Percentiles rank a stretch among this genome's conserved stretches.
Evolutionary conservation across 352 stramenopile genomes (phyloP).

Genomic region (Elongisporangium undulatum): DNA sequence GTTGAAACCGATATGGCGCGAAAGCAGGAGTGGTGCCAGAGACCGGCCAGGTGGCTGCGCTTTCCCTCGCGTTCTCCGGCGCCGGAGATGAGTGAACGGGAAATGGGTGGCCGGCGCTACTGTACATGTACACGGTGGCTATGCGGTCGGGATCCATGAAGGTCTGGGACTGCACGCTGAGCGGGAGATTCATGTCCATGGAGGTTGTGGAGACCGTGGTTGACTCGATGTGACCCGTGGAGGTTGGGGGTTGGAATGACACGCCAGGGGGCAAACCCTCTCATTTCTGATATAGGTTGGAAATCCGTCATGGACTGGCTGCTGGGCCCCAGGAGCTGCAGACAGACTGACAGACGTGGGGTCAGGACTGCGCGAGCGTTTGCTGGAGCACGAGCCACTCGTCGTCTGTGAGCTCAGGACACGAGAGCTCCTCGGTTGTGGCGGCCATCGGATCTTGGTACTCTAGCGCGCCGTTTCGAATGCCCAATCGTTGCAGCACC

Average conservation of each 20-base stretch:
- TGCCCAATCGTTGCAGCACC: slow-evolving; percentile 16
- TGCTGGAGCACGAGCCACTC: slow-evolving; percentile 21
- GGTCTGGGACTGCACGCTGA: neutral
- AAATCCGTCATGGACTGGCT: neutral
- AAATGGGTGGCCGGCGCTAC: neutral
- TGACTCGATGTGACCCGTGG: neutral
- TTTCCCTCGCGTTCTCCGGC: neutral
- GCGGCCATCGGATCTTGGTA: neutral
- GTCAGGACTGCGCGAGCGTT: slow-evolving; percentile 11
- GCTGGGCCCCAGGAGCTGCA: neutral
- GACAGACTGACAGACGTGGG: neutral
- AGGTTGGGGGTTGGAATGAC: neutral
- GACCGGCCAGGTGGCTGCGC: neutral
- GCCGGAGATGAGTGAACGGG: neutral
- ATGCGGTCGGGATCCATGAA: neutral
- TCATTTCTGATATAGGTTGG: neutral
- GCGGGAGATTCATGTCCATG: too few species aligned
- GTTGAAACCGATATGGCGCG: neutral
- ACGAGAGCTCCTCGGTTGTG: neutral
- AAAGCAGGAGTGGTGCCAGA: neutral
- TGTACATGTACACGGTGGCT: neutral
- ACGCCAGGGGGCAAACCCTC: neutral
- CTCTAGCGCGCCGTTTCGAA: slow-evolving; percentile 8
- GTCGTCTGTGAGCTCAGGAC: slow-evolving; percentile 15
- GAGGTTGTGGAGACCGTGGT: neutral